These are phyloP conservation scores for Phellinidium pouzarii DNA, from an alignment of 1,284 basidiomycete species.

Conservation along the genomic window DNA sequence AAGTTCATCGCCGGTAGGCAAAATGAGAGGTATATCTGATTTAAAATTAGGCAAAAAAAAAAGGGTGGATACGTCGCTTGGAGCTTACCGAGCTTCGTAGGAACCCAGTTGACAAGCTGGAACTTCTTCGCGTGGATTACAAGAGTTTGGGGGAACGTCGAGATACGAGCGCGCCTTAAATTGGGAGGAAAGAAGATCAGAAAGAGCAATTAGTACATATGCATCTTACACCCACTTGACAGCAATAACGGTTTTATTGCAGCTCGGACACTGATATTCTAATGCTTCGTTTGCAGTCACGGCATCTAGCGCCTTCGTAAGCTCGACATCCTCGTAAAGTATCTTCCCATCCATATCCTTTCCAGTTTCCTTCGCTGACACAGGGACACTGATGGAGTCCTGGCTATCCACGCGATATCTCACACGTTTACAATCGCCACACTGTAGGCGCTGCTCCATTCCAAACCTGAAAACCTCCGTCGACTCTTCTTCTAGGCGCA, in stretches of 20 bases:
- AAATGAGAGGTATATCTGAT: conserved; percentile 79
- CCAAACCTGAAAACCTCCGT: conserved; percentile 78
- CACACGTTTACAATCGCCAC: conserved; percentile 79
- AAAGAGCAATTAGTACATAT: background rate
- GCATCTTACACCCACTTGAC: conserved; percentile 40
- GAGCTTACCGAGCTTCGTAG: conserved; percentile 79
- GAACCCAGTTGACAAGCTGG: conserved; percentile 96
- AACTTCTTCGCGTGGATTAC: conserved; percentile 93
- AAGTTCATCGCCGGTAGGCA: conserved; percentile 58
- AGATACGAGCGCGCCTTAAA: conserved; percentile 64
- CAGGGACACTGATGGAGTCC: conserved; percentile 76
- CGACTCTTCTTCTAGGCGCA: conserved; percentile 41
- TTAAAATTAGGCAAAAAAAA: background rate
- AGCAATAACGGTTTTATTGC: conserved; percentile 58
- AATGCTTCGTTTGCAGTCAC: conserved; percentile 66
- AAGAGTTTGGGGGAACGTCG: conserved; percentile 85
- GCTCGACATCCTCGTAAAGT: conserved; percentile 63
- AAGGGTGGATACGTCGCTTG: background rate
- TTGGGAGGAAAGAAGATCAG: background rate
- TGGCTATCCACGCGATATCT: conserved; percentile 77
- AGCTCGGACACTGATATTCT: conserved; percentile 63
- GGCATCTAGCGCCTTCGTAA: conserved; percentile 63
- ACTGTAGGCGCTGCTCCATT: conserved; percentile 83
- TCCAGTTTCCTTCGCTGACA: conserved; percentile 57
- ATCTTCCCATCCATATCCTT: conserved; percentile 55